Percentiles rank a stretch among this genome's conserved stretches.
Conservation (phyloP, 768 basidiomycete genomes). For the Podaxis carcinomalis region DNA sequence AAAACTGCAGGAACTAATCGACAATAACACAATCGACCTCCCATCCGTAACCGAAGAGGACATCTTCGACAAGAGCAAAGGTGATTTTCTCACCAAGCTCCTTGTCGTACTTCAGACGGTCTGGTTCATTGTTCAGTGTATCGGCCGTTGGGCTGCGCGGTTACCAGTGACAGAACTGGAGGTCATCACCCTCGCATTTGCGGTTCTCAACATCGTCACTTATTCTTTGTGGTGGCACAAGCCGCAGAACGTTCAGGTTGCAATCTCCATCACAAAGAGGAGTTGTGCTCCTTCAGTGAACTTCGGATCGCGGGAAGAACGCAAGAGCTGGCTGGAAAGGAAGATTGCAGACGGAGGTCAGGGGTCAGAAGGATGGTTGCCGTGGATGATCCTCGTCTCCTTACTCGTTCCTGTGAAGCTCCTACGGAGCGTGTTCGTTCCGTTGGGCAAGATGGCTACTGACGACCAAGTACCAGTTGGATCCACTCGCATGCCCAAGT, state of each 20-base stretch:
- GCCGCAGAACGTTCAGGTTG: background rate
- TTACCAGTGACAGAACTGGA: background rate
- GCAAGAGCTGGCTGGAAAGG: background rate
- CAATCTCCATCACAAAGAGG: background rate
- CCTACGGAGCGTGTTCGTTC: background rate
- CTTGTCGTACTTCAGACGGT: slow-evolving; percentile 19
- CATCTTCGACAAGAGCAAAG: slow-evolving; percentile 23
- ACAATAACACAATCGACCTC: slow-evolving; percentile 5
- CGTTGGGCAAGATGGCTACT: background rate
- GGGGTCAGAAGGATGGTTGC: background rate
- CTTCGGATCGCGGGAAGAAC: background rate
- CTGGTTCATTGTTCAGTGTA: slow-evolving; percentile 18
- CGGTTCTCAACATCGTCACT: background rate
- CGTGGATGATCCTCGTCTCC: background rate
- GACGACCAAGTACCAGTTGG: background rate
- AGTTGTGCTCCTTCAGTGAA: background rate
- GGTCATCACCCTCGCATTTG: background rate
- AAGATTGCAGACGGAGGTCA: background rate
- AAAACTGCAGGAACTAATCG: background rate
- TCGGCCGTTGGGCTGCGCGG: background rate
- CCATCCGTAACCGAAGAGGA: slow-evolving; percentile 12
- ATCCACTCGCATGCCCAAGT: background rate
- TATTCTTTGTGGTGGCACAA: slow-evolving; percentile 1
- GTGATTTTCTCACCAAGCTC: slow-evolving; percentile 18
- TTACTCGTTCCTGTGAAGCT: background rate